phyloP scores from a whole-genome alignment of 2,329 filamentous ascomycete species.

The Microcera coccophila region DNA sequence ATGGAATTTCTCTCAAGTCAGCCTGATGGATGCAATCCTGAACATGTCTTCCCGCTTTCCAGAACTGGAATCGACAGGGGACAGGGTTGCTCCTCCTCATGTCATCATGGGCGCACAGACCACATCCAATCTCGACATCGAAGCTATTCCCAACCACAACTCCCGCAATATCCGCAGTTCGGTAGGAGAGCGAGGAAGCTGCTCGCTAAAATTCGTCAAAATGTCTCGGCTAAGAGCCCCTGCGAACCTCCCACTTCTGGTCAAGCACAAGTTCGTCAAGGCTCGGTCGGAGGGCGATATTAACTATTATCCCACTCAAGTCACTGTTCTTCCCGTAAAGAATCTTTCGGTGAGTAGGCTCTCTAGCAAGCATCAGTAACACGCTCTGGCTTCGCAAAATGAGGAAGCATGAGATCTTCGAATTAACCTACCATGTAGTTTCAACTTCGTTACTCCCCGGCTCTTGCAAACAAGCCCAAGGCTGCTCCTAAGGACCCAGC shows the following conservation, averaged over 20 bases:
- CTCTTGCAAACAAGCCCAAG: constrained; percentile 65
- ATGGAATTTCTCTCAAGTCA: no score
- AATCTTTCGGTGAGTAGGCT: constrained; percentile 40
- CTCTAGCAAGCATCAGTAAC: background rate
- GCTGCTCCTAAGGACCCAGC: constrained; percentile 32
- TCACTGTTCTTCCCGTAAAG: constrained; percentile 43
- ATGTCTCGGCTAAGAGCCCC: constrained; percentile 43
- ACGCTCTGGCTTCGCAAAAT: background rate
- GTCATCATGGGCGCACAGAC: no score
- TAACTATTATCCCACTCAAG: constrained; percentile 53
- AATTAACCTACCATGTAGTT: constrained; percentile 48
- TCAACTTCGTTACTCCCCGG: constrained; percentile 67
- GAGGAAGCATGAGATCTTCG: no score
- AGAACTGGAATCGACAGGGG: no score
- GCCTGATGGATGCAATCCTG: no score
- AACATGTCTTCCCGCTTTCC: no score
- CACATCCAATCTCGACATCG: background rate
- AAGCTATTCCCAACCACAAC: background rate
- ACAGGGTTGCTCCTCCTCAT: no score
- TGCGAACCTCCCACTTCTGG: constrained; percentile 47
- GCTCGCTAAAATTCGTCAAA: constrained; percentile 2
- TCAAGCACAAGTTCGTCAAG: constrained; percentile 46
- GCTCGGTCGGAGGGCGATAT: constrained; percentile 48
- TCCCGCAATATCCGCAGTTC: background rate
- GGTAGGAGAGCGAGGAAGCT: background rate